Evolutionary conservation across 2,329 filamentous ascomycete genomes (phyloP), one percentile per base, ranked within the genome.

Genomic region (Beauveria medogensis): DNA sequence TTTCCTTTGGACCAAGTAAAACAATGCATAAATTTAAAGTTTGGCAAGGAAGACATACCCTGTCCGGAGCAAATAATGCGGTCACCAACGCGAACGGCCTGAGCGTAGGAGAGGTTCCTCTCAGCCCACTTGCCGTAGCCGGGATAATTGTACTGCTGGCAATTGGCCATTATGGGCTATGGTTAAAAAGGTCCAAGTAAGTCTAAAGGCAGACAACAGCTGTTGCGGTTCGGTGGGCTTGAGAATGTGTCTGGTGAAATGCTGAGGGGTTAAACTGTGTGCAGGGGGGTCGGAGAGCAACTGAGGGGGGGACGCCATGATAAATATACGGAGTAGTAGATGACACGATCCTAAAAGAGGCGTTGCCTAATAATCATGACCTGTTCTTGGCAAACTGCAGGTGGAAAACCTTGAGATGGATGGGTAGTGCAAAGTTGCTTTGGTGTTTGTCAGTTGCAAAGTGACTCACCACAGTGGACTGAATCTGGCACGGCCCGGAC

Each of bases 81-180:
- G 67, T 82, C 74, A 1, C 76, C 79, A 10, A 82, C 68, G 1
- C 79, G 76, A 16, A 80, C 76, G 2, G 78, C 77, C 62, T 82
- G 80, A 64, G 68, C 78, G 67, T 81, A 81, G 54, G 65, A 56
- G 51, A 71, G 73, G 0, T 66, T 65, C 34, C 76, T 50, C 6
- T 65, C 51, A 26, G 66, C 72, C 12, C 64, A 62, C 53, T 76
- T 62, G 16, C 70, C 72, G n/a, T 67, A 66, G 8, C 68, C 71
- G 2, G 68, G 67, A 60, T 76, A 76, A 61, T 18, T 37, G 54
- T 56, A 56, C 43, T 44, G 43, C 43, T 44, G 43, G 9, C 43
- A 44, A 44, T 44, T 44, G 43, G 43, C n/a, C 43, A 44, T 44
- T 22, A n/a, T 44, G 43, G 5, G n/a, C n/a, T 44, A 44, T 44